Conservation (phyloP, 108 stramenopile genomes). For the Nitzschia palea region DNA sequence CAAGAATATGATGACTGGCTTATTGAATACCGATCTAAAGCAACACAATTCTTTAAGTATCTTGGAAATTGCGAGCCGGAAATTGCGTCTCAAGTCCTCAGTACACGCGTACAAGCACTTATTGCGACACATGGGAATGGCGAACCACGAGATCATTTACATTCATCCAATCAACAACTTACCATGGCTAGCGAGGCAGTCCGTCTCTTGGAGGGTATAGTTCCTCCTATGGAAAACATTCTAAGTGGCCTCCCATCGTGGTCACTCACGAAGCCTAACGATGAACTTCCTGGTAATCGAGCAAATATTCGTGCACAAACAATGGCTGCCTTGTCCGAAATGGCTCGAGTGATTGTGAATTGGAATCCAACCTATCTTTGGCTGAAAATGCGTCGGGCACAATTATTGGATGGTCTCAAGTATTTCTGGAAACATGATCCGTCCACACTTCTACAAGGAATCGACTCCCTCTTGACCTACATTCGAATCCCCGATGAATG, state of each 20-base stretch:
- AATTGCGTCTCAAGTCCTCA: conserved; percentile 50
- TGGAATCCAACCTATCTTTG: conserved; percentile 82
- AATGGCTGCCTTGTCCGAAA: conserved; percentile 54
- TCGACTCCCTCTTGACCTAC: conserved; percentile 71
- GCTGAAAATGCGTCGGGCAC: conserved; percentile 74
- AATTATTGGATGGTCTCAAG: conserved; percentile 65
- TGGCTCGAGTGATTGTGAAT: conserved; percentile 58
- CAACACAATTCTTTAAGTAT: conserved; percentile 70
- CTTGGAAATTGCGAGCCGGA: conserved; percentile 65
- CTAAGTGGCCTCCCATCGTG: conserved; percentile 71
- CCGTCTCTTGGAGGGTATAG: conserved; percentile 69
- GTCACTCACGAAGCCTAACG: conserved; percentile 44
- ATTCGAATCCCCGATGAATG: conserved; percentile 59
- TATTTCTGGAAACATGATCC: conserved; percentile 85
- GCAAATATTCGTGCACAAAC: conserved; percentile 47
- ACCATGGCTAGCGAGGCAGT: conserved; percentile 68
- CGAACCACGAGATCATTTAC: conserved; percentile 63
- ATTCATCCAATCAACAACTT: conserved; percentile 64
- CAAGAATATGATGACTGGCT: conserved; percentile 80
- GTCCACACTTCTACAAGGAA: conserved; percentile 69
- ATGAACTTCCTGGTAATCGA: conserved; percentile 1
- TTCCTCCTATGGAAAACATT: conserved; percentile 78
- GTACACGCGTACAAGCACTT: conserved; percentile 43
- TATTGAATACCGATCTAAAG: conserved; percentile 70
- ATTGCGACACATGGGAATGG: conserved; percentile 67